phyloP scores from a whole-genome alignment of 176 grass and related monocot genomes.

The Aegilops bicornis region DNA sequence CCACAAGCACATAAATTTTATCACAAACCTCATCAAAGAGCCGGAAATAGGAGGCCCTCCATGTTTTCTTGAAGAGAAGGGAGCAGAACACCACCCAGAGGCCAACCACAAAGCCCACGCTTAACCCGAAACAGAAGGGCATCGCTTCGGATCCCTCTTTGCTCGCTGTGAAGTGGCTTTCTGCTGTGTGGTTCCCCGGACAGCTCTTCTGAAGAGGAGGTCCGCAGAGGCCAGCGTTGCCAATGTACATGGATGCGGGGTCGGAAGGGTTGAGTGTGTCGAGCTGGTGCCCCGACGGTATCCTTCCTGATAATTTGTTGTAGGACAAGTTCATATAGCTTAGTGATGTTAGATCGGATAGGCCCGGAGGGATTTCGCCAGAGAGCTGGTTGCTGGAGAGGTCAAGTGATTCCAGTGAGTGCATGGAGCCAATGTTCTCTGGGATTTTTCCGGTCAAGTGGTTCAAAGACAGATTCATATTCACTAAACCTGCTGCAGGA shows the following conservation, averaged over 20 bases:
- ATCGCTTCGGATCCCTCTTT: not conserved
- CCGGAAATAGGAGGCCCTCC: conserved; percentile 15
- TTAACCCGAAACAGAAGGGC: not conserved
- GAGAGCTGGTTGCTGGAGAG: conserved; percentile 37
- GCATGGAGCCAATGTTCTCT: not conserved
- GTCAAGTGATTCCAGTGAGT: conserved; percentile 30
- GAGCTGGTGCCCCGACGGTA: conserved; percentile 25
- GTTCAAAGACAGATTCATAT: conserved; percentile 34
- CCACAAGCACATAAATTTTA: not conserved
- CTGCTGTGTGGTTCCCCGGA: not conserved
- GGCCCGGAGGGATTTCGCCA: conserved; percentile 21
- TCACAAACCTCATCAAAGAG: not conserved
- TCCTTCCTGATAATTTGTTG: conserved; percentile 35
- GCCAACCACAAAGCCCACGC: conserved; percentile 1
- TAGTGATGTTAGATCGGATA: conserved; percentile 7
- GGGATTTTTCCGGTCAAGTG: conserved; percentile 23
- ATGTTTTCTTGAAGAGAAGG: conserved; percentile 3
- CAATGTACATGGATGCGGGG: conserved; percentile 1
- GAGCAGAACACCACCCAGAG: conserved; percentile 25
- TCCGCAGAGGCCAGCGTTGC: conserved; percentile 22
- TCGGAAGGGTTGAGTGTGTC: not conserved
- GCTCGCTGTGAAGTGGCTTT: not conserved
- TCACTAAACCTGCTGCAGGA: not conserved
- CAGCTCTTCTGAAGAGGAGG: conserved; percentile 16
- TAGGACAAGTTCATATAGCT: conserved; percentile 20